These are phyloP conservation scores for Polytrichum commune DNA, from an alignment of 225 moss, liverwort and hornwort species.

Conservation along the genomic window DNA sequence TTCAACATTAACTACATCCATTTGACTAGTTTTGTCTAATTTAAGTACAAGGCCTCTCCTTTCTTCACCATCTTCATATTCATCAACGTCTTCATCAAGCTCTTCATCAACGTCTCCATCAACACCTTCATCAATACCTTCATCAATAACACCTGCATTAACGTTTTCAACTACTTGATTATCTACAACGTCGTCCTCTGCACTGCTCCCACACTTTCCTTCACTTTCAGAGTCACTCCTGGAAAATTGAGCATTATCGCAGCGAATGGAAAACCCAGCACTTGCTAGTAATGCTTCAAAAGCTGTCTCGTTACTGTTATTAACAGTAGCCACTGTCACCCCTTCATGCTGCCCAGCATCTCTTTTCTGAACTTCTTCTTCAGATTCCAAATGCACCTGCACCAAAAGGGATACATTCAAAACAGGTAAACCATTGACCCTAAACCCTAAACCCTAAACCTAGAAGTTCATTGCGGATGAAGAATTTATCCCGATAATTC, in stretches of 20 bases:
- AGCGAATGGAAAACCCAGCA: constrained; percentile 40
- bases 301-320: constrained; percentile 31
- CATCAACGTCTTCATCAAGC: constrained; percentile 27
- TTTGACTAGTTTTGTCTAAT: constrained; percentile 19
- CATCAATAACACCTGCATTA: neutral
- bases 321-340: neutral
- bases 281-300: constrained; percentile 50
- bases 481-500: neutral
- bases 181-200: neutral
- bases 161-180: constrained; percentile 9
- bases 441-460: no score
- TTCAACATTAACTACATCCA: neutral
- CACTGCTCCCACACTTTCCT: neutral
- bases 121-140: neutral
- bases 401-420: neutral
- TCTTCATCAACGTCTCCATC: neutral
- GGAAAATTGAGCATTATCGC: constrained; percentile 29
- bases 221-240: constrained; percentile 14
- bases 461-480: neutral
- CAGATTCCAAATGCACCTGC: constrained; percentile 50
- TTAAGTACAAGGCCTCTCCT: constrained; percentile 3
- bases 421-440: no score
- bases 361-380: constrained; percentile 43
- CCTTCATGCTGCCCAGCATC: constrained; percentile 10
- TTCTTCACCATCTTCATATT: constrained; percentile 14